Base-by-base conservation (phyloP, 1,139 yeast genomes). In the Pneumocystis wakefieldiae region DNA sequence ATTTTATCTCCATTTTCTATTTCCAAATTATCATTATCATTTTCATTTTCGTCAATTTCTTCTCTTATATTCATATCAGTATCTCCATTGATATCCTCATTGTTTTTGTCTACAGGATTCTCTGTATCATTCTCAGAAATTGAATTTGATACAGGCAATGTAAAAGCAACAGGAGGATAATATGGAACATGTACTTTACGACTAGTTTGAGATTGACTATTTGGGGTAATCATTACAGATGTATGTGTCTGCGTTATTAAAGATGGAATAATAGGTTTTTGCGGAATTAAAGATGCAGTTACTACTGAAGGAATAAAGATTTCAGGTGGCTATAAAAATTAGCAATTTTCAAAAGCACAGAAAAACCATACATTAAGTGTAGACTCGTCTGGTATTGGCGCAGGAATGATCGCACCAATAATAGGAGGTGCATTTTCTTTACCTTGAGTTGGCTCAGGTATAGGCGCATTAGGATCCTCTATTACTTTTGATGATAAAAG, bases 341-440 rank as follows among this genome's bases (percentile, higher is more conserved):
- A 48, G 32, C 17, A 48, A 15, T 48, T 48, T 24, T 19, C 3
- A 24, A 48, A 24, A 19, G 10, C 6, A n/a, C 2, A 24, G 19
- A 19, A 48, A 48, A 48, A 24, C 14, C 12, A 48, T 48, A 48
- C 55, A 24, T 48, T 48, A 10, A 48, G 55, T 24, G 55, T 48
- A 3, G 55, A 48, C 6, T 48, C 55, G 24, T 48, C 55, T 2
- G 55, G 55, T 48, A 48, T 61, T 37, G 62, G 59, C 3, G 62
- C 36, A 14, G 66, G 63, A 15, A 64, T 48, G 14, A 65, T 58
- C 57, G 88, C 94, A 36, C 99, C 99, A 42, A 87, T 82, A 55
- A 89, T 74, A 5, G 99, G 98, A 14, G 97, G 97, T 0, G 96
- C 95, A 71, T 86, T 85, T 62, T 88, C 81, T 32, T 80, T 83